These are phyloP conservation scores for Pichia heedii DNA, from an alignment of 805 yeast species.

Conservation along the genomic window DNA sequence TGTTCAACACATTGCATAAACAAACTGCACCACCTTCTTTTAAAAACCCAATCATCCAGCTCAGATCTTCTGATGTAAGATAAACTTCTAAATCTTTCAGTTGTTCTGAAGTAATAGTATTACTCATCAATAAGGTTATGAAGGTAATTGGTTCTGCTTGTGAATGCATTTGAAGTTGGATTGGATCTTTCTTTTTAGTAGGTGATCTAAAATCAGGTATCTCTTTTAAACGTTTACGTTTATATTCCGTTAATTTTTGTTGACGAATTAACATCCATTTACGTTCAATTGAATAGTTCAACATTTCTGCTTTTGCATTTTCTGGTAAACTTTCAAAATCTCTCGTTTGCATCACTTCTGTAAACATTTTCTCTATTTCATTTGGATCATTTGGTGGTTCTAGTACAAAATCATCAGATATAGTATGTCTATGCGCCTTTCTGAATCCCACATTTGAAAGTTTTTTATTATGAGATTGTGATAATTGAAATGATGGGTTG, in stretches of 20 bases:
- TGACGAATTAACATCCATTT: conserved; percentile 91
- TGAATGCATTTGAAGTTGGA: conserved; percentile 32
- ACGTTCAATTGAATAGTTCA: conserved; percentile 61
- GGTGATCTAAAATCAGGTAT: conserved; percentile 2
- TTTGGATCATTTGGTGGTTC: conserved; percentile 61
- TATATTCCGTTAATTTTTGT: conserved; percentile 70
- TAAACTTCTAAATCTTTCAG: conserved; percentile 85
- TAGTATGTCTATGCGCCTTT: conserved; percentile 29
- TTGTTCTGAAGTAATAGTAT: conserved; percentile 57
- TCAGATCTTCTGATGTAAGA: conserved; percentile 65
- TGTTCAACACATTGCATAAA: conserved; percentile 57
- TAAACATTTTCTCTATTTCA: conserved; percentile 66
- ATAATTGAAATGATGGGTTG: conserved; percentile 19
- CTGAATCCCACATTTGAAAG: conserved; percentile 16
- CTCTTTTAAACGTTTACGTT: conserved; percentile 31
- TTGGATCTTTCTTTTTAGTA: conserved; percentile 6
- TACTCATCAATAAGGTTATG: conserved; percentile 64
- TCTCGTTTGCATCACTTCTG: conserved; percentile 73
- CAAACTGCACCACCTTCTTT: conserved; percentile 86
- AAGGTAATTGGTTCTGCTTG: conserved; percentile 33
- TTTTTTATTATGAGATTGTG: conserved; percentile 24
- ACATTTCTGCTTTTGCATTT: conserved; percentile 69
- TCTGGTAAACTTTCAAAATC: conserved; percentile 59
- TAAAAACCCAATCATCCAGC: conserved; percentile 79
- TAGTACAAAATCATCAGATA: conserved; percentile 34